Evolutionary conservation across 2,329 filamentous ascomycete species (phyloP).

Genomic region (Falciphora oryzae): DNA sequence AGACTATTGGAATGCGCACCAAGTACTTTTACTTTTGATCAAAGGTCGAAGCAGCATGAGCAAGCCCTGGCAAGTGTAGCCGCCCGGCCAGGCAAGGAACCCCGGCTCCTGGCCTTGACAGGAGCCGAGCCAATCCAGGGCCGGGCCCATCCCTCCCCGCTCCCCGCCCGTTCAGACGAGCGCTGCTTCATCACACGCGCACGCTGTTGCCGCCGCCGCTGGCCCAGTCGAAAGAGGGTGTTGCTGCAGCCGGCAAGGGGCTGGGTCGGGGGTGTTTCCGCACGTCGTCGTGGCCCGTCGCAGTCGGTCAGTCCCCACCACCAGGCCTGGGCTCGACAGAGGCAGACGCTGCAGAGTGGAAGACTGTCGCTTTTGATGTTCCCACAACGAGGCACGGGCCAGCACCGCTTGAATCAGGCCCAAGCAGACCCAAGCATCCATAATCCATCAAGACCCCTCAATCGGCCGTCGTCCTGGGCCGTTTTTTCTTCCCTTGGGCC

Average conservation of each 20-base stretch:
- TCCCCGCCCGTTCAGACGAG: not conserved
- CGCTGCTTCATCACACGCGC: not conserved
- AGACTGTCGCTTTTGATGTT: not conserved
- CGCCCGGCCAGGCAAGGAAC: not conserved
- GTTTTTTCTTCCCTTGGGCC: not conserved
- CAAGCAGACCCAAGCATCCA: not conserved
- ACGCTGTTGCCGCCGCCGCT: too few relatives aligned
- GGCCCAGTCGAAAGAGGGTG: not conserved
- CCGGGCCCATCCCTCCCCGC: not conserved
- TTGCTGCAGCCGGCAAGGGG: not conserved
- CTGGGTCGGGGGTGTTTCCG: not conserved
- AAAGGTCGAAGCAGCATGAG: too few relatives aligned
- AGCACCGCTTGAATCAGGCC: not conserved
- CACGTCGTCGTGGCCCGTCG: not conserved
- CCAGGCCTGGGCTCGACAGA: not conserved
- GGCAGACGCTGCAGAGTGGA: not conserved
- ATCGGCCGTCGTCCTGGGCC: not conserved
- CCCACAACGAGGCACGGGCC: not conserved
- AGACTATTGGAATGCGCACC: too few relatives aligned
- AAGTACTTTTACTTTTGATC: too few relatives aligned
- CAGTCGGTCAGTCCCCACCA: not conserved
- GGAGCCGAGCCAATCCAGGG: not conserved
- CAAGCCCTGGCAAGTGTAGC: not conserved
- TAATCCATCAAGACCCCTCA: not conserved
- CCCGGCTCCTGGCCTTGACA: not conserved